These are phyloP conservation scores for Quercus gilva DNA, from an alignment of 306 rosid species.

Conservation along the genomic window DNA sequence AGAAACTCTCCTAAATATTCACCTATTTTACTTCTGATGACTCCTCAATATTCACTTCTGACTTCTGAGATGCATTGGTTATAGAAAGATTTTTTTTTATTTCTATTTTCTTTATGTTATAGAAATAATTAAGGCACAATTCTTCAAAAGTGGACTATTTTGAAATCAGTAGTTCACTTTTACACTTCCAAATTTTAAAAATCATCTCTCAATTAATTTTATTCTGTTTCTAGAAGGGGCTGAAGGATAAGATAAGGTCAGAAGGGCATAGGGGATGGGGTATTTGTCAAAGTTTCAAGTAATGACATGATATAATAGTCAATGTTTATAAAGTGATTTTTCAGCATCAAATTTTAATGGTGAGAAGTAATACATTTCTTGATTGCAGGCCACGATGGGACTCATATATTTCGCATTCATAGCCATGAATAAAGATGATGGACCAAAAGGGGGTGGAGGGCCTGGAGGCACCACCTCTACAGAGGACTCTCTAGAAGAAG, in stretches of 20 bases:
- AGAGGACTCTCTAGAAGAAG: slow-evolving; percentile 86
- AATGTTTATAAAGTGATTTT: not conserved
- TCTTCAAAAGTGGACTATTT: no score
- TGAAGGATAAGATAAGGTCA: not conserved
- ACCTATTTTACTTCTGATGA: no score
- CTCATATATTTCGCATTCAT: slow-evolving; percentile 73
- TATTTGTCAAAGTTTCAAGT: not conserved
- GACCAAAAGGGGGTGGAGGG: slow-evolving; percentile 44
- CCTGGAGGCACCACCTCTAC: slow-evolving; percentile 31
- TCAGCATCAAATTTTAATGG: not conserved
- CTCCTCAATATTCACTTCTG: no score
- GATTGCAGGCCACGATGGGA: slow-evolving; percentile 79
- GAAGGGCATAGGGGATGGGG: not conserved
- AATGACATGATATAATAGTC: not conserved
- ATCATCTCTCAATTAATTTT: not conserved
- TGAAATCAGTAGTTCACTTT: not conserved
- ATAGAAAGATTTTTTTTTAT: no score
- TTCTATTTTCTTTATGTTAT: no score
- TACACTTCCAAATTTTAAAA: not conserved
- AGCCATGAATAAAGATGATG: slow-evolving; percentile 80
- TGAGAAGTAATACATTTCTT: not conserved
- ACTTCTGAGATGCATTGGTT: no score
- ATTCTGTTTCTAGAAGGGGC: not conserved
- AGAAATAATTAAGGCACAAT: no score
- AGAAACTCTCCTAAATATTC: no score